Evolutionary conservation across 108 stramenopile species (phyloP).

Genomic region (Mediolabrus comicus): DNA sequence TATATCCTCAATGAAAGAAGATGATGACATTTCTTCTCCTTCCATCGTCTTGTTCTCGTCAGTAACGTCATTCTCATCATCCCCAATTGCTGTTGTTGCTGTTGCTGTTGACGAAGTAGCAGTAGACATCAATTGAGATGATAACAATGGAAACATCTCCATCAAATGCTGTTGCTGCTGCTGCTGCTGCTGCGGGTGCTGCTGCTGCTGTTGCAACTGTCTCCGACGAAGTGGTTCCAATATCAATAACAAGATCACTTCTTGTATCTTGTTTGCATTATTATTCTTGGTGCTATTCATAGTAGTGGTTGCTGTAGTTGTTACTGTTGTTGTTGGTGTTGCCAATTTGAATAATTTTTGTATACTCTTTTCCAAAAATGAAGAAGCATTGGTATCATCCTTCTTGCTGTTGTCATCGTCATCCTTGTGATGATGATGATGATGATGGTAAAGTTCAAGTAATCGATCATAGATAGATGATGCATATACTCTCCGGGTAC

Average conservation of each 20-base stretch:
- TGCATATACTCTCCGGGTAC: slow-evolving; percentile 23
- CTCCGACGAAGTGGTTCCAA: slow-evolving; percentile 27
- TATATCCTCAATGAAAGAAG: not conserved
- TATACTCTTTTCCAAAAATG: slow-evolving; percentile 4
- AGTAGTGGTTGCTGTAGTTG: too few relatives aligned
- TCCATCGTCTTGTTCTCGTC: slow-evolving; percentile 7
- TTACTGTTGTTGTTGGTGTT: slow-evolving; percentile 1
- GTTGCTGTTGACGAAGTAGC: not conserved
- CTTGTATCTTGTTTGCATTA: slow-evolving; percentile 15
- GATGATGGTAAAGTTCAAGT: not conserved
- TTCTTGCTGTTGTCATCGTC: not conserved
- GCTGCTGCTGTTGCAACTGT: not conserved
- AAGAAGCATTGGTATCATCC: not conserved
- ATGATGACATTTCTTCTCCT: not conserved
- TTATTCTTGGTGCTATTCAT: too few relatives aligned
- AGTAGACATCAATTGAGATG: not conserved
- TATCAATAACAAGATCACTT: slow-evolving; percentile 27
- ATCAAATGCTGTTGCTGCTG: not conserved
- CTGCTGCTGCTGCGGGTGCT: not conserved
- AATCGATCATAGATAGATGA: slow-evolving; percentile 36
- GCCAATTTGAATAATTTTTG: slow-evolving; percentile 25
- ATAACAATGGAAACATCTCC: slow-evolving; percentile 4
- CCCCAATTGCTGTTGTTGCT: too few relatives aligned
- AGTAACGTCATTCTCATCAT: too few relatives aligned
- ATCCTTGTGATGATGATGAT: not conserved